Percentiles rank a stretch among this genome's conserved stretches.
These are phyloP conservation scores for Pythium sukuiense DNA, from an alignment of 352 stramenopile genomes.

Conservation along the genomic window DNA sequence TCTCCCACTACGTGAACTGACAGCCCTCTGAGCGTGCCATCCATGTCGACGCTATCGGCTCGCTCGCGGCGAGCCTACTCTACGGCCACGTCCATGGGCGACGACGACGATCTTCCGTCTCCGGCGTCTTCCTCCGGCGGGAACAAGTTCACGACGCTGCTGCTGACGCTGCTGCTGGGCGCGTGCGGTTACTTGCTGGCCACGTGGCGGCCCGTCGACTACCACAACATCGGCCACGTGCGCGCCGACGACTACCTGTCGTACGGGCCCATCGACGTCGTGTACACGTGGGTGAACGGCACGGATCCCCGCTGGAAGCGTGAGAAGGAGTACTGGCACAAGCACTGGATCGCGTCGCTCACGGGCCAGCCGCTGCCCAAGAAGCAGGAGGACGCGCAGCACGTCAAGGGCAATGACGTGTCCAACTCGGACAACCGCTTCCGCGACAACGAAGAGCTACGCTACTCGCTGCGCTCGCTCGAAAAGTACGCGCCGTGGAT, in stretches of 20 bases:
- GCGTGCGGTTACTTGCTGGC: slow-evolving; percentile 21
- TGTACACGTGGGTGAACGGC: slow-evolving; percentile 97
- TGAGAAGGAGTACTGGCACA: slow-evolving; percentile 88
- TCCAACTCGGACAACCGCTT: slow-evolving; percentile 91
- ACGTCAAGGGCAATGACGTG: slow-evolving; percentile 64
- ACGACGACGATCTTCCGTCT: not conserved
- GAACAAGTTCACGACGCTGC: slow-evolving; percentile 1
- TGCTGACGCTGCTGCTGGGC: slow-evolving; percentile 12
- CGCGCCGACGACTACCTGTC: slow-evolving; percentile 48
- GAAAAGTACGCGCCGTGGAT: slow-evolving; percentile 96
- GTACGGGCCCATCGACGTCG: slow-evolving; percentile 91
- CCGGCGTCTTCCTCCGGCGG: not conserved
- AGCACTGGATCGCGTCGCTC: slow-evolving; percentile 86
- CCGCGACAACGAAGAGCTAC: slow-evolving; percentile 93
- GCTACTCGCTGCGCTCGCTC: slow-evolving; percentile 91
- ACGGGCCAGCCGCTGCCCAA: slow-evolving; percentile 74
- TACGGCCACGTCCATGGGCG: slow-evolving; percentile 5
- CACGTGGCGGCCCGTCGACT: slow-evolving; percentile 30
- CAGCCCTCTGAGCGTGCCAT: not conserved
- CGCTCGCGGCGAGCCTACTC: slow-evolving; percentile 26
- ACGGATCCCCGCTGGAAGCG: slow-evolving; percentile 92
- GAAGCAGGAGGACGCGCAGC: slow-evolving; percentile 39
- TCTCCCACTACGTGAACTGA: not conserved
- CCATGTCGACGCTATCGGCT: slow-evolving; percentile 25
- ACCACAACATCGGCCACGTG: slow-evolving; percentile 71